These are phyloP conservation scores for Trifolium subterraneum DNA, from an alignment of 306 rosid genomes.

Conservation along the genomic window DNA sequence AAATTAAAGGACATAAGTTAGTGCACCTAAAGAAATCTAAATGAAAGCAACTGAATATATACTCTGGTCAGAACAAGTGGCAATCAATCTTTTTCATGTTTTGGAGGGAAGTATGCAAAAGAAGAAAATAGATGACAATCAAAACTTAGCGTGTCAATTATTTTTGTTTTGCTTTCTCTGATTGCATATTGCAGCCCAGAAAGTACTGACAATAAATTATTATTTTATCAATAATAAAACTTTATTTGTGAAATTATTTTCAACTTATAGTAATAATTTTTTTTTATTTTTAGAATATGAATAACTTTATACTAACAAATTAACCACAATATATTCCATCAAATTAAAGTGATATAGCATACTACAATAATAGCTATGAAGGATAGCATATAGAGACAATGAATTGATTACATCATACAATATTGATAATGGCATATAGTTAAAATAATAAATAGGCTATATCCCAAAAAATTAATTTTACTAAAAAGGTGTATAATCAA, in stretches of 20 bases:
- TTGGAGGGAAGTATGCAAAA: constrained; percentile 12
- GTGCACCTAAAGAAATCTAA: constrained; percentile 6
- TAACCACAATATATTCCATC: neutral
- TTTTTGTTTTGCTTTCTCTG: constrained; percentile 11
- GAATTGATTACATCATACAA: neutral
- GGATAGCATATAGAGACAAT: constrained; percentile 5
- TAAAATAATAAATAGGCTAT: neutral
- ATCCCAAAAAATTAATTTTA: neutral
- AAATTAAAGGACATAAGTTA: neutral
- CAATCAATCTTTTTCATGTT: constrained; percentile 28
- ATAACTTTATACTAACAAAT: neutral
- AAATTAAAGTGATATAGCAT: neutral
- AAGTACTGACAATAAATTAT: constrained; percentile 2
- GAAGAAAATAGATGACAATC: constrained; percentile 15
- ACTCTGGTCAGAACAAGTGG: constrained; percentile 9
- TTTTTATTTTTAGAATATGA: neutral
- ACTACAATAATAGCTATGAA: neutral
- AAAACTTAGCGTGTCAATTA: neutral
- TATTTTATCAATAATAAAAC: neutral
- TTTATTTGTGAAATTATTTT: constrained; percentile 8
- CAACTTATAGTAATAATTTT: neutral
- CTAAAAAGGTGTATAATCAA: constrained; percentile 30
- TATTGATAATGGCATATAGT: constrained; percentile 5
- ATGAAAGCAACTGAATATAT: constrained; percentile 18
- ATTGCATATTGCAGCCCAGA: constrained; percentile 18